Conservation (phyloP, 129 eudicot genomes). For the Helichrysum umbraculigerum region DNA sequence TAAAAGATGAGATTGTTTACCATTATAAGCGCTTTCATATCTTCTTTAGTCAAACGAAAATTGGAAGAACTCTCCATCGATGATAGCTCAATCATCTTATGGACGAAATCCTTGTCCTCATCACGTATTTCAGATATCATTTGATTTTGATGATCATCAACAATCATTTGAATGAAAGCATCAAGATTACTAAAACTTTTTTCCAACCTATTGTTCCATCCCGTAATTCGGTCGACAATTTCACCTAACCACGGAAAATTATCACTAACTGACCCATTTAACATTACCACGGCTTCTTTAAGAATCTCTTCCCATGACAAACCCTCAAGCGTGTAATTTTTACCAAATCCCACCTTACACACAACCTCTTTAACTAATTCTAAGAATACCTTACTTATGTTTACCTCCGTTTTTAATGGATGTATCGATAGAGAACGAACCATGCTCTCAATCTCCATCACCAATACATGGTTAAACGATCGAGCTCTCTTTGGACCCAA, state of each 20-base stretch:
- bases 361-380: conserved; percentile 2
- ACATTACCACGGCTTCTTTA: neutral
- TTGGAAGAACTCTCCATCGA: neutral
- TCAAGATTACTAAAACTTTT: conserved; percentile 21
- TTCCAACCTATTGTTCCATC: conserved; percentile 25
- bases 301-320: conserved; percentile 21
- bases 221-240: conserved; percentile 14
- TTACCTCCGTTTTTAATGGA: conserved; percentile 20
- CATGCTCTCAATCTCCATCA: conserved; percentile 36
- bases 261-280: conserved; percentile 20
- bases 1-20: neutral
- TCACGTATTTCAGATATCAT: neutral
- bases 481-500: conserved; percentile 43
- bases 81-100: conserved; percentile 23
- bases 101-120: conserved; percentile 24
- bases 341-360: conserved; percentile 29
- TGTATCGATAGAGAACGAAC: neutral
- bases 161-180: conserved; percentile 25
- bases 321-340: conserved; percentile 12
- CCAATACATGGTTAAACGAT: conserved; percentile 28
- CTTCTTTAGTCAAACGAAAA: conserved; percentile 16
- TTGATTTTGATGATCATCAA: conserved; percentile 16
- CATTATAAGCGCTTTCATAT: conserved; percentile 28
- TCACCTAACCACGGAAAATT: conserved; percentile 17
- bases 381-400: conserved; percentile 28